Evolutionary conservation across 176 grass and related monocot genomes (phyloP), one percentile per base, ranked within the genome.

Genomic region (Carex kokanica): DNA sequence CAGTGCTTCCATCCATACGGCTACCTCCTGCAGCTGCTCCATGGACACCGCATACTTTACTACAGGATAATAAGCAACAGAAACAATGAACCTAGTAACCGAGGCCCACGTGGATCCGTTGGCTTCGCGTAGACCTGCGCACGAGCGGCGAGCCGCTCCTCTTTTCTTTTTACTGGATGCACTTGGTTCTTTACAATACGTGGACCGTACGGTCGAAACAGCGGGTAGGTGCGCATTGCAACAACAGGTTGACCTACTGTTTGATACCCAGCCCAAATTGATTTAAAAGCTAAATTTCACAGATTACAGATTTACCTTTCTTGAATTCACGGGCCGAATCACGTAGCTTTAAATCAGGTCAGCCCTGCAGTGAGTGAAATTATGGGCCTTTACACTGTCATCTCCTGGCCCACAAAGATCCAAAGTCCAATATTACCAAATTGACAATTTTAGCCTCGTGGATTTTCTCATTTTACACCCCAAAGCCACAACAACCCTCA

Each of bases 61-160:
- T 25, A 67, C 38, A 49, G 14, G 55, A 8, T 4, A 75, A 27
- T 14, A 1, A 1, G 12, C 11, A 54, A 52, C 23, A 75, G 72
- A 17, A 75, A 53, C 3, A 7, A 75, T 15, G 17, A 55, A 16
- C 11, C 2, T 17, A 31, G 72, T 75, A 8, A 75, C 54, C 24
- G 23, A 27, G 47, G 24, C 24, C 23, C 45, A 49, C 49, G 72
- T 52, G 45, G 45, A 75, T 77, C 23, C 4, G 49, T 25, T 53
- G 66, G 49, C 47, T 77, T 53, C 14, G 24, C 11, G 40, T 77
- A 24, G 49, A 55, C 49, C 73, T 77, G 49, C 49, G 73, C 73
- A 77, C 73, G 49, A 77, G 73, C 73, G 73, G 73, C 23, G 47
- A 25, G 72, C 47, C 47, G 45, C n/a, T 74, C 16, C 71, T 27